Percentiles rank a stretch among this genome's conserved stretches.
phyloP scores from a whole-genome alignment of 768 basidiomycete species.

The Inosperma sp. region DNA sequence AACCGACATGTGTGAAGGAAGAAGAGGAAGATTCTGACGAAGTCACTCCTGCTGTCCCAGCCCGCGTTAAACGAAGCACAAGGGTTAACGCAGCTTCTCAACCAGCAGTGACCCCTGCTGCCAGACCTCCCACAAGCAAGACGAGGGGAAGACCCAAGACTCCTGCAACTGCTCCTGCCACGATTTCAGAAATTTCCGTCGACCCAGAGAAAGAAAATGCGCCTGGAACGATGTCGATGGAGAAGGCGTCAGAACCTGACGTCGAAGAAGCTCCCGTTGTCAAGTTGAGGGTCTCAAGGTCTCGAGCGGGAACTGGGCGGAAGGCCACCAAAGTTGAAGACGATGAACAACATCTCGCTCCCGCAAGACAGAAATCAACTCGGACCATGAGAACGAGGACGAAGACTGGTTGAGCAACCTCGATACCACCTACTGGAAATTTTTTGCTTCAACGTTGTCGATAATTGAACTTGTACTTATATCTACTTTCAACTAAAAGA shows the following conservation, averaged over 20 bases:
- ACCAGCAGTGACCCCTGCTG: slow-evolving; percentile 9
- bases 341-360: slow-evolving; percentile 8
- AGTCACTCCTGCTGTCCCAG: slow-evolving; percentile 7
- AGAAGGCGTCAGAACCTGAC: slow-evolving; percentile 13
- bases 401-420: slow-evolving; percentile 23
- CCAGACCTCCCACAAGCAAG: slow-evolving; percentile 13
- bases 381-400: slow-evolving; percentile 34
- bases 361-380: slow-evolving; percentile 26
- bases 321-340: slow-evolving; percentile 8
- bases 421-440: background rate
- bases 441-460: background rate
- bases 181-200: slow-evolving; percentile 15
- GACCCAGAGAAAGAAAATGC: slow-evolving; percentile 41
- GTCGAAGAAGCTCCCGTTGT: slow-evolving; percentile 5
- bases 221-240: slow-evolving; percentile 23
- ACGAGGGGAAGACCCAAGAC: slow-evolving; percentile 29
- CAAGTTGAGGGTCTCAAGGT: too few relatives aligned
- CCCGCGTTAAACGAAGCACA: slow-evolving; percentile 12
- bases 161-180: slow-evolving; percentile 34
- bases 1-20: slow-evolving; percentile 1
- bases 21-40: slow-evolving; percentile 11
- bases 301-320: slow-evolving; percentile 7
- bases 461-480: background rate
- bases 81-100: slow-evolving; percentile 14
- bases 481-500: too few relatives aligned